Percentiles rank a stretch among this genome's conserved stretches.
Conservation (phyloP, 306 rosid species). For the Dalbergia cochinchinensis region DNA sequence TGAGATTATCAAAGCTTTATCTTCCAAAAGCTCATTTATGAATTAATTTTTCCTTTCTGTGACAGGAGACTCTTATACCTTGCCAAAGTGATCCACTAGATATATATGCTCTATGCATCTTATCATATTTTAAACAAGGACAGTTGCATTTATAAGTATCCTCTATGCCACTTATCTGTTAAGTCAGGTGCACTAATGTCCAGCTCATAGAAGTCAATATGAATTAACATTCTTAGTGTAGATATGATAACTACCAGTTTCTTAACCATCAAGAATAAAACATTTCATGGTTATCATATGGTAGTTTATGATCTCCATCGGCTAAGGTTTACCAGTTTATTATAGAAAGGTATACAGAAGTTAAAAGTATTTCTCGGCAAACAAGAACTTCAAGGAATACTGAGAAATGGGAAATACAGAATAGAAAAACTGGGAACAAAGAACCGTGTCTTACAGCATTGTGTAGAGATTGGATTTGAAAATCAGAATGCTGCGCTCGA, state of each 20-base stretch:
- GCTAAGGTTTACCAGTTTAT: neutral
- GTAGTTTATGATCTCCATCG: too few relatives aligned
- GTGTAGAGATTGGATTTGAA: slow-evolving; percentile 64
- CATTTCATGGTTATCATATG: too few relatives aligned
- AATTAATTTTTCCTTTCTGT: neutral
- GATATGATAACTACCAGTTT: neutral
- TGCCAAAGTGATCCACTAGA: neutral
- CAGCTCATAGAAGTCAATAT: neutral
- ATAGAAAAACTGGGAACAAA: slow-evolving; percentile 23
- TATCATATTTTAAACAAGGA: too few relatives aligned
- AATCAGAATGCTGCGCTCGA: slow-evolving; percentile 65
- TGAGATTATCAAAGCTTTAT: neutral
- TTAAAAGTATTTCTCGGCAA: neutral
- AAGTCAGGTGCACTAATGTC: neutral
- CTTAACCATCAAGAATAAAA: neutral
- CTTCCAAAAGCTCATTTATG: neutral
- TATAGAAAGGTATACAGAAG: neutral
- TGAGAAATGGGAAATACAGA: neutral
- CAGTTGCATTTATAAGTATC: too few relatives aligned
- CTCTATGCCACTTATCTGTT: too few relatives aligned
- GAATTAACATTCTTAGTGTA: neutral
- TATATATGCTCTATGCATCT: too few relatives aligned
- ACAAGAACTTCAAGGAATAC: neutral
- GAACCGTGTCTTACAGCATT: slow-evolving; percentile 56
- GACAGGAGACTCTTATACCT: too few relatives aligned